phyloP scores from a whole-genome alignment of 257 asterid species.

The Ocimum tenuiflorum region DNA sequence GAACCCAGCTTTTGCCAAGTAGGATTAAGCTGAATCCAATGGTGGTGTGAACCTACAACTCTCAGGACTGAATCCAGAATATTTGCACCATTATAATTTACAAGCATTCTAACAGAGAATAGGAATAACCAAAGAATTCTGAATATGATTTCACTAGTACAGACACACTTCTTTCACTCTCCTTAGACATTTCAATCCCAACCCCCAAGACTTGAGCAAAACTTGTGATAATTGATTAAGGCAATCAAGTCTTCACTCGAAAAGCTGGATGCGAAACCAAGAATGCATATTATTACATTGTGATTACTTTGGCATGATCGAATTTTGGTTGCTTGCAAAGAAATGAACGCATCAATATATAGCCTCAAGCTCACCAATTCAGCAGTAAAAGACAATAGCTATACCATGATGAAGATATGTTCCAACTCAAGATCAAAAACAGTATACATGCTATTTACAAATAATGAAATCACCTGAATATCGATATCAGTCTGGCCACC shows the following conservation, averaged over 20 bases:
- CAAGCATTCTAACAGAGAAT: not conserved
- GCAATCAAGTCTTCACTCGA: not conserved
- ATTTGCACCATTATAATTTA: no score
- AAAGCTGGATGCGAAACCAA: not conserved
- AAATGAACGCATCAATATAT: not conserved
- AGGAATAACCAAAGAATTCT: not conserved
- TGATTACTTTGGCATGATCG: not conserved
- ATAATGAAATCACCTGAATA: conserved; percentile 51
- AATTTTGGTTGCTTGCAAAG: not conserved
- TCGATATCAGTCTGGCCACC: conserved; percentile 76
- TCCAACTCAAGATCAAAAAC: not conserved
- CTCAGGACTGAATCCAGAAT: no score
- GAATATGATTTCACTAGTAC: not conserved
- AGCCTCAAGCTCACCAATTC: not conserved
- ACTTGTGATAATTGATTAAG: not conserved
- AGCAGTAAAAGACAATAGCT: not conserved
- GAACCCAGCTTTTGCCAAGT: no score
- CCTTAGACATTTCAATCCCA: not conserved
- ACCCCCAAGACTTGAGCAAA: not conserved
- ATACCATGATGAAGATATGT: not conserved
- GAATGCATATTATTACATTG: not conserved
- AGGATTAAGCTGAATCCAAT: no score
- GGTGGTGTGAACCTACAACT: no score
- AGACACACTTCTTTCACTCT: not conserved
- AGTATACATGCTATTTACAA: not conserved